Conservation (phyloP, 1,139 yeast genomes). For the Yamadazyma kanchanaburiensis region DNA sequence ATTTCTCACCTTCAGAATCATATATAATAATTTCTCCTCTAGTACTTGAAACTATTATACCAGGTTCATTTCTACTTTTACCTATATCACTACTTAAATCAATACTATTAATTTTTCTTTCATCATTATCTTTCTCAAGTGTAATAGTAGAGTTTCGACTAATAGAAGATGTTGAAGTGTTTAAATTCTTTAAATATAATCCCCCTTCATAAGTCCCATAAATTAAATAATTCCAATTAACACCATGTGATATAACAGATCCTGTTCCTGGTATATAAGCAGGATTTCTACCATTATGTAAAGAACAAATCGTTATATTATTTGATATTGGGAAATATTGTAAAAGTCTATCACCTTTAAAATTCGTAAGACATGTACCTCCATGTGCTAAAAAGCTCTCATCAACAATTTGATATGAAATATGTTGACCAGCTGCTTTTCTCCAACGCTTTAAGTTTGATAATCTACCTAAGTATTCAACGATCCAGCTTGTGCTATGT, state of each 20-base stretch:
- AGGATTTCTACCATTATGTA: constrained; percentile 40
- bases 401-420: constrained; percentile 28
- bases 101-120: constrained; percentile 15
- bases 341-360: constrained; percentile 34
- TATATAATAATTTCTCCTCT: constrained; percentile 26
- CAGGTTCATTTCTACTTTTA: constrained; percentile 22
- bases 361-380: constrained; percentile 32
- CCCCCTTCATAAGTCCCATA: constrained; percentile 29
- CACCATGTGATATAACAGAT: constrained; percentile 20
- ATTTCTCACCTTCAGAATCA: constrained; percentile 26
- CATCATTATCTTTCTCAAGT: constrained; percentile 11
- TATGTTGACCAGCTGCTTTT: constrained; percentile 37
- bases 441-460: constrained; percentile 48
- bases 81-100: constrained; percentile 22
- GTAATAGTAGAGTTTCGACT: constrained; percentile 15
- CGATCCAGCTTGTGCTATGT: constrained; percentile 49
- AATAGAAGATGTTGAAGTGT: constrained; percentile 27
- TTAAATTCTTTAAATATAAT: constrained; percentile 29
- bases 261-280: constrained; percentile 36
- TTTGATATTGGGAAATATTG: constrained; percentile 33
- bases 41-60: constrained; percentile 26
- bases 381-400: constrained; percentile 22
- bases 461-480: constrained; percentile 52
- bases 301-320: constrained; percentile 33
- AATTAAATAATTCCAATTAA: constrained; percentile 35